Evolutionary conservation across 306 rosid species (phyloP).

Genomic region (barrel medic (Medicago truncatula)): MtrunA17r5.0-ANR NC_053045.1:63362501-63363000

Average conservation of each 20-base stretch:
- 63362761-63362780: not conserved
- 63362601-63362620: not conserved
- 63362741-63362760: not conserved
- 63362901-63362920: not conserved
- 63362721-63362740: not conserved
- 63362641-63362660: conserved; percentile 8
- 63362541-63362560: conserved; percentile 87
- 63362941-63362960: conserved; percentile 94
- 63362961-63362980: conserved; percentile 88
- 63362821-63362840: not conserved
- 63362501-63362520: conserved; percentile 82
- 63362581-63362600: not conserved
- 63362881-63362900: too few species aligned
- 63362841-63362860: not conserved
- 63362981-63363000: conserved; percentile 98
- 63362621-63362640: not conserved
- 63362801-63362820: not conserved
- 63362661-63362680: not conserved
- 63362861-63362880: too few species aligned
- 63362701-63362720: conserved; percentile 5
- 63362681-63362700: conserved; percentile 22
- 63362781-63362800: not conserved
- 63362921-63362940: conserved; percentile 54
- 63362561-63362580: conserved; percentile 89
- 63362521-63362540: conserved; percentile 98